These are phyloP conservation scores for Isabelozyma gotoi DNA, from an alignment of 805 yeast species.

Conservation along the genomic window DNA sequence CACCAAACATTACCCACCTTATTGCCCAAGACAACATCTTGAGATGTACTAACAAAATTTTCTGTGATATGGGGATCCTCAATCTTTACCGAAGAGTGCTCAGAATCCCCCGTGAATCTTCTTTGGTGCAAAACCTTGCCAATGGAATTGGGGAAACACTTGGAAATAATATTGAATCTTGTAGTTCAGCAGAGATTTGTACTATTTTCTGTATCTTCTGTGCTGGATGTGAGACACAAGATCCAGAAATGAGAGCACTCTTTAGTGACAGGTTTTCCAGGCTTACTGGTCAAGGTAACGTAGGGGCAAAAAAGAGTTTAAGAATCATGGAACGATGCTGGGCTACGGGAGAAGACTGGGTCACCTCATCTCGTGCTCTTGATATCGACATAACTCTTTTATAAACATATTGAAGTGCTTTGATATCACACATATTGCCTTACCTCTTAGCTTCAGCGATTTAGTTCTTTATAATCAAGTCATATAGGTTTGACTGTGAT, in stretches of 20 bases:
- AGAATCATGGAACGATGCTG: constrained; percentile 53
- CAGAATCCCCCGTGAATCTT: constrained; percentile 43
- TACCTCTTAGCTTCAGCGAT: background rate
- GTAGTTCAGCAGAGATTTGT: constrained; percentile 55
- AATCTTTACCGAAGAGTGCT: constrained; percentile 59
- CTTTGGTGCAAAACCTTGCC: constrained; percentile 49
- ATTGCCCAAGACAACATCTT: constrained; percentile 33
- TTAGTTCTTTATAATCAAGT: background rate
- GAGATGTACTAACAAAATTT: constrained; percentile 51
- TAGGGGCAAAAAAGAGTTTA: constrained; percentile 45
- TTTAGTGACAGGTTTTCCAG: constrained; percentile 39
- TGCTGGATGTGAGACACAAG: constrained; percentile 57
- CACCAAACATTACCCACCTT: constrained; percentile 16
- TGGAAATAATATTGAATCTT: constrained; percentile 39
- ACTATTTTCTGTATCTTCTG: constrained; percentile 55
- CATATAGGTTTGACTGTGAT: too few species aligned
- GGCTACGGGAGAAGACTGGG: constrained; percentile 54
- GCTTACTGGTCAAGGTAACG: constrained; percentile 43
- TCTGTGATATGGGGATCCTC: constrained; percentile 52
- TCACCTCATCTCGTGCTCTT: constrained; percentile 40
- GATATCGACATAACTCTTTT: constrained; percentile 47
- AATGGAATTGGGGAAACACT: constrained; percentile 36
- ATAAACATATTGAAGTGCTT: constrained; percentile 15
- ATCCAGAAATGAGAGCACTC: constrained; percentile 31
- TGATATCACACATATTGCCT: background rate